phyloP scores from a whole-genome alignment of 129 eudicot genomes.

The Lonicera japonica region DNA sequence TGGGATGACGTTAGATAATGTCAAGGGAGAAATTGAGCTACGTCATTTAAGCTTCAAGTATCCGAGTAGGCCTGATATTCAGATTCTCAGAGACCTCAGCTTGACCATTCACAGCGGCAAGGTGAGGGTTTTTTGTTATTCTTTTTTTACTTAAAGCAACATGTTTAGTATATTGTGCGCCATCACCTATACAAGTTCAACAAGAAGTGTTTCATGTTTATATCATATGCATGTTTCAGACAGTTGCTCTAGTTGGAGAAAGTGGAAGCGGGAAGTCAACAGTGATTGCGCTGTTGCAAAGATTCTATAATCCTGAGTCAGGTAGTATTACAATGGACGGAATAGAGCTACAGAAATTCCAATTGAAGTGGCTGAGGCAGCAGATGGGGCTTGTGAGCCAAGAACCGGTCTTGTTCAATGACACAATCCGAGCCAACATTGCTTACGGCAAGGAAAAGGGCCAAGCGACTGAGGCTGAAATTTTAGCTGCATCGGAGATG shows the following conservation, averaged over 20 bases:
- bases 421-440: slow-evolving; percentile 63
- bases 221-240: slow-evolving; percentile 22
- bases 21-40: slow-evolving; percentile 76
- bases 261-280: slow-evolving; percentile 80
- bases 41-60: slow-evolving; percentile 63
- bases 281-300: slow-evolving; percentile 53
- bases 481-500: slow-evolving; percentile 60
- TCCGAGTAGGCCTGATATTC: slow-evolving; percentile 76
- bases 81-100: slow-evolving; percentile 56
- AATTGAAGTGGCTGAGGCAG: slow-evolving; percentile 67
- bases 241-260: slow-evolving; percentile 74
- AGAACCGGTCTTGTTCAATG: slow-evolving; percentile 64
- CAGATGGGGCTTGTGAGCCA: slow-evolving; percentile 82
- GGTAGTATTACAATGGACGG: slow-evolving; percentile 62
- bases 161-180: not conserved
- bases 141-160: not conserved
- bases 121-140: slow-evolving; percentile 13
- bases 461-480: slow-evolving; percentile 55
- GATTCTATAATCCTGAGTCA: slow-evolving; percentile 65
- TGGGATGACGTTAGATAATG: slow-evolving; percentile 40
- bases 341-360: slow-evolving; percentile 44
- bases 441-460: slow-evolving; percentile 64
- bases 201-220: not conserved
- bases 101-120: slow-evolving; percentile 66
- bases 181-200: not conserved